Conservation (phyloP, 352 stramenopile genomes). For the Phytophthora fragariaefolia region DNA sequence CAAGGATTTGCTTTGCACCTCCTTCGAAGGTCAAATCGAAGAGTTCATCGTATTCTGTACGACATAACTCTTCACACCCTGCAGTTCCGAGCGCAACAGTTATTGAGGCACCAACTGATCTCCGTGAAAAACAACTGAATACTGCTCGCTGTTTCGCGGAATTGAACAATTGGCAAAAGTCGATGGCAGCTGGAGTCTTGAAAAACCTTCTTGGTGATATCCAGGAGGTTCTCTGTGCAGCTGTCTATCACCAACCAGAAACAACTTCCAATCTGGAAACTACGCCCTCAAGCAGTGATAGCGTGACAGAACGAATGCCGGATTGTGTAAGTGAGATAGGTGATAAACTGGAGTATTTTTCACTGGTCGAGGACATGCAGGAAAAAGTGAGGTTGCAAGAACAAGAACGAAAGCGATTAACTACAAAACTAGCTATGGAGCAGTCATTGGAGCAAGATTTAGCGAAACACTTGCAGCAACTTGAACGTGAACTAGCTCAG, state of each 20-base stretch:
- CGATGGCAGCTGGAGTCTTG: conserved; percentile 16
- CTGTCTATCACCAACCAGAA: conserved; percentile 17
- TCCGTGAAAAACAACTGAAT: conserved; percentile 10
- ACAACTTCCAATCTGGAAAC: neutral
- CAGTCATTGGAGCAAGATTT: conserved; percentile 51
- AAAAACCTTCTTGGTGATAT: conserved; percentile 36
- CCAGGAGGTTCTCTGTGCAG: conserved; percentile 15
- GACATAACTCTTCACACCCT: neutral
- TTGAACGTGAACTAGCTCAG: conserved; percentile 48
- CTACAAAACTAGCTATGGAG: conserved; percentile 56
- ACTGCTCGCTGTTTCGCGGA: conserved; percentile 46
- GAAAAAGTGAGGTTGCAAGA: conserved; percentile 28
- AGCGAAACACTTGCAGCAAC: conserved; percentile 26
- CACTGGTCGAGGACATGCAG: conserved; percentile 25
- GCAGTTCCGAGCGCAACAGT: neutral
- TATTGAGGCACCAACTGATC: neutral
- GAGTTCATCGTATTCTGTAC: neutral
- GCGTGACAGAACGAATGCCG: neutral
- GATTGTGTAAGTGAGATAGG: neutral
- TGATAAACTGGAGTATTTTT: conserved; percentile 22
- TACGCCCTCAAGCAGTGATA: neutral
- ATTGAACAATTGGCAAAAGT: conserved; percentile 38
- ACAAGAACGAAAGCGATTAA: conserved; percentile 22
- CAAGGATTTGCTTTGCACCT: conserved; percentile 41
- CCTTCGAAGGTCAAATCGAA: conserved; percentile 9